Evolutionary conservation across 2,329 filamentous ascomycete species (phyloP).

Genomic region (Ilyonectria sp.): DNA sequence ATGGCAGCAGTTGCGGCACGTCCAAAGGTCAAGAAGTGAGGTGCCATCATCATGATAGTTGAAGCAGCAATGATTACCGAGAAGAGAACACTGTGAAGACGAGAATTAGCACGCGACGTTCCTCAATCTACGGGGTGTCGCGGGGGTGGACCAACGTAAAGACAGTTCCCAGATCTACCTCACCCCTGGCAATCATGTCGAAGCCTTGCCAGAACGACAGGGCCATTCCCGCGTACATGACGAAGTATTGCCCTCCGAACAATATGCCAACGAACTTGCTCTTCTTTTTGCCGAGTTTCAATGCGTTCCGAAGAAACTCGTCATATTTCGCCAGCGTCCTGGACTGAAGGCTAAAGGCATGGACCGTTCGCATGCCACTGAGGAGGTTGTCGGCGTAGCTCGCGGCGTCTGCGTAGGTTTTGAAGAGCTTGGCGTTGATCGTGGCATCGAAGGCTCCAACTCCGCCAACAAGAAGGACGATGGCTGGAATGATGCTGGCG

Average conservation of each 20-base stretch:
- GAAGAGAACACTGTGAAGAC: not conserved
- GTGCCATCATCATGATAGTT: not conserved
- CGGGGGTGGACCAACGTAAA: not conserved
- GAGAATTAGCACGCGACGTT: no score
- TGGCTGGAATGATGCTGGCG: slow-evolving; percentile 42
- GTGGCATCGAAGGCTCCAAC: slow-evolving; percentile 44
- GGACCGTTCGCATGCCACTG: slow-evolving; percentile 53
- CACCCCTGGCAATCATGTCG: slow-evolving; percentile 39
- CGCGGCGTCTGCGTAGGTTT: slow-evolving; percentile 48
- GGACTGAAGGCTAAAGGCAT: slow-evolving; percentile 52
- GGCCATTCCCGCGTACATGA: slow-evolving; percentile 56
- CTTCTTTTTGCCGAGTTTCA: not conserved
- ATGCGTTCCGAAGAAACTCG: slow-evolving; percentile 51
- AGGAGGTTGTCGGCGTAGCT: slow-evolving; percentile 52
- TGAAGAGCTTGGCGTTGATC: slow-evolving; percentile 31
- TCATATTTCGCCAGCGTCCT: slow-evolving; percentile 50
- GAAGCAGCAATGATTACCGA: slow-evolving; percentile 52
- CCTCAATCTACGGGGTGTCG: no score
- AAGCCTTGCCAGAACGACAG: slow-evolving; percentile 61
- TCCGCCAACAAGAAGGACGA: slow-evolving; percentile 45
- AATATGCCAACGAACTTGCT: slow-evolving; percentile 42
- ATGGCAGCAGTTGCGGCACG: slow-evolving; percentile 49
- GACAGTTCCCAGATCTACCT: slow-evolving; percentile 48
- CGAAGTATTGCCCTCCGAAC: slow-evolving; percentile 47
- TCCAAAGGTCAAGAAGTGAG: not conserved